Conservation (phyloP, 768 basidiomycete species). For the Panellus pusillus region DNA sequence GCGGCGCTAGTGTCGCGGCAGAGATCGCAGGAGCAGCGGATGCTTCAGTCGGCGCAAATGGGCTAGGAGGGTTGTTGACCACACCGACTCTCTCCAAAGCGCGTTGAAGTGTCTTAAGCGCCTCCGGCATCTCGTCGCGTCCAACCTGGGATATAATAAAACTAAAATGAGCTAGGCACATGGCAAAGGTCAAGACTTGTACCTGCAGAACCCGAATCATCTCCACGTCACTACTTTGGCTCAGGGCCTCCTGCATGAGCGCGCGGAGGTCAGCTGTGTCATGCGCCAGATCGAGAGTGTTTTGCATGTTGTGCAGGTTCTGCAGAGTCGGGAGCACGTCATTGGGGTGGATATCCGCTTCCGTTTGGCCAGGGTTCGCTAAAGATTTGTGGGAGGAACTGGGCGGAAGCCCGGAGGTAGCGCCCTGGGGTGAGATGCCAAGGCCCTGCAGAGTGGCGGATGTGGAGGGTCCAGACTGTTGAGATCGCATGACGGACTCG, state of each 20-base stretch:
- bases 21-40: not conserved
- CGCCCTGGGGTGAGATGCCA: slow-evolving; percentile 12
- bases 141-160: slow-evolving; percentile 30
- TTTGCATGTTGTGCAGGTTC: slow-evolving; percentile 27
- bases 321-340: slow-evolving; percentile 20
- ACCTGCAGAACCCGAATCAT: slow-evolving; percentile 46
- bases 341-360: slow-evolving; percentile 10
- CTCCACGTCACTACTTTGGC: slow-evolving; percentile 40
- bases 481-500: slow-evolving; percentile 24
- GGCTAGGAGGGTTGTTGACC: slow-evolving; percentile 17
- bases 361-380: not conserved
- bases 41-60: not conserved
- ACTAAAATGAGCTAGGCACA: not conserved
- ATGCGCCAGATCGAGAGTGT: slow-evolving; percentile 38
- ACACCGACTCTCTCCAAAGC: slow-evolving; percentile 35
- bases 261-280: slow-evolving; percentile 27
- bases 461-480: slow-evolving; percentile 4
- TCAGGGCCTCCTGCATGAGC: slow-evolving; percentile 41
- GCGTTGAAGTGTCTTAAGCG: slow-evolving; percentile 55
- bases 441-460: slow-evolving; percentile 13
- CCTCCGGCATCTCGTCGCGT: slow-evolving; percentile 51
- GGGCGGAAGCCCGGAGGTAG: slow-evolving; percentile 18
- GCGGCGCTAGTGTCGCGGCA: slow-evolving; percentile 6
- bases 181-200: slow-evolving; percentile 5
- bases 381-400: slow-evolving; percentile 22